These are phyloP conservation scores for Zhuliangozyma blackwelliae DNA, from an alignment of 1,139 yeast genomes.

Conservation along the genomic window DNA sequence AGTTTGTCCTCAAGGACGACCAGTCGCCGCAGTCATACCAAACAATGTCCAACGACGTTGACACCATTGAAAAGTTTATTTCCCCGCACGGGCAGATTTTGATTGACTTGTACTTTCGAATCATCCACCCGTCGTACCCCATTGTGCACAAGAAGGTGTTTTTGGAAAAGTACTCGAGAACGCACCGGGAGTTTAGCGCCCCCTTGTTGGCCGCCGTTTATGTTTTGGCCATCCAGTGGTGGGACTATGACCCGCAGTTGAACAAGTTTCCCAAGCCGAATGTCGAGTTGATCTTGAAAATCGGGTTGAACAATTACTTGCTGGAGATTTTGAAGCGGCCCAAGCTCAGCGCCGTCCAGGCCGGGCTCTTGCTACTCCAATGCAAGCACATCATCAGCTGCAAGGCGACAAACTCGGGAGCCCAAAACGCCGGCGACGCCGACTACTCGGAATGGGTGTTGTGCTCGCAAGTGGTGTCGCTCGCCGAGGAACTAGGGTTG, in stretches of 20 bases:
- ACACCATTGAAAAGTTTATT: conserved; percentile 64
- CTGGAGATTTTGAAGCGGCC: conserved; percentile 68
- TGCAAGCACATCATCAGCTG: conserved; percentile 45
- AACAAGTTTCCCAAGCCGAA: conserved; percentile 65
- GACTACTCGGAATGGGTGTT: conserved; percentile 77
- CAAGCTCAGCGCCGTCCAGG: conserved; percentile 75
- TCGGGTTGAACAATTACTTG: conserved; percentile 58
- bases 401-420: conserved; percentile 2
- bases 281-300: conserved; percentile 41
- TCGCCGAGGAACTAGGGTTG: conserved; percentile 81
- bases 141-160: conserved; percentile 73
- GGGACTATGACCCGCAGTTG: conserved; percentile 75
- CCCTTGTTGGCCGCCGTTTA: conserved; percentile 75
- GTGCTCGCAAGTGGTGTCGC: conserved; percentile 79
- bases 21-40: conserved; percentile 61
- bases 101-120: conserved; percentile 65
- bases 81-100: conserved; percentile 75
- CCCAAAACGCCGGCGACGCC: conserved; percentile 6
- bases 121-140: conserved; percentile 78
- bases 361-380: conserved; percentile 65
- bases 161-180: conserved; percentile 68
- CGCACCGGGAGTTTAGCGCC: conserved; percentile 75
- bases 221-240: conserved; percentile 73
- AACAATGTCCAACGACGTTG: conserved; percentile 64
- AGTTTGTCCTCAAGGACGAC: conserved; percentile 68